A percentile compares a stretch with the other conserved stretches of the same genome.
phyloP scores from a whole-genome alignment of 140 eudicot genomes.

The Bidens hawaiensis region DNA sequence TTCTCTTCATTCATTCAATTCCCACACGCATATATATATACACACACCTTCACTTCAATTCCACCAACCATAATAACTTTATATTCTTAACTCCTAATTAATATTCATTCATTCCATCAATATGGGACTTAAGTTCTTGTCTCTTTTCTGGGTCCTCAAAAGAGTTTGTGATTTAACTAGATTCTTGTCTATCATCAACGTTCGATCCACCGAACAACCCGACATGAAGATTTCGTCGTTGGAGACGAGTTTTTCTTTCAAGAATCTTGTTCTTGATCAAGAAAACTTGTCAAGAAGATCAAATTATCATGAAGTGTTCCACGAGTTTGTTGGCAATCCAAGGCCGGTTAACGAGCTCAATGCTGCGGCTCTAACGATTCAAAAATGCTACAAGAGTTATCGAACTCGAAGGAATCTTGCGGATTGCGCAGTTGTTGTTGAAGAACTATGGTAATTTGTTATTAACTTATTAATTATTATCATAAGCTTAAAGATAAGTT shows the following conservation, averaged over 20 bases:
- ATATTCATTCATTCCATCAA: not conserved
- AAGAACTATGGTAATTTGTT: constrained; percentile 63
- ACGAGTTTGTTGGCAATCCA: constrained; percentile 11
- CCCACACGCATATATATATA: constrained; percentile 21
- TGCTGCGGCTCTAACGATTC: constrained; percentile 56
- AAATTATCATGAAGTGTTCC: constrained; percentile 11
- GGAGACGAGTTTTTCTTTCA: constrained; percentile 18
- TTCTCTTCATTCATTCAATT: constrained; percentile 20
- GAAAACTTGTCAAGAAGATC: constrained; percentile 9
- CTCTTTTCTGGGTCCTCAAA: constrained; percentile 12
- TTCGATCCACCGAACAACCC: not conserved
- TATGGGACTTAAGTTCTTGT: constrained; percentile 16
- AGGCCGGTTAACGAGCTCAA: constrained; percentile 46
- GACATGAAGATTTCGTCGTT: constrained; percentile 7
- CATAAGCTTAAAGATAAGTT: not conserved
- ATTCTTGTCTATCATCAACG: constrained; percentile 7
- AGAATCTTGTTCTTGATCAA: constrained; percentile 39
- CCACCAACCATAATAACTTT: constrained; percentile 4
- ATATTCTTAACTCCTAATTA: too few species aligned
- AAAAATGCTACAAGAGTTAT: constrained; percentile 60
- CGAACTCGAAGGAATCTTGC: constrained; percentile 72
- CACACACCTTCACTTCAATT: constrained; percentile 6
- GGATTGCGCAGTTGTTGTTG: constrained; percentile 72
- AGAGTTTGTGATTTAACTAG: constrained; percentile 10
- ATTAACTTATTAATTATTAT: too few species aligned